Conservation (phyloP, 2,329 filamentous ascomycete species). For the Penicillium occitanis region DNA sequence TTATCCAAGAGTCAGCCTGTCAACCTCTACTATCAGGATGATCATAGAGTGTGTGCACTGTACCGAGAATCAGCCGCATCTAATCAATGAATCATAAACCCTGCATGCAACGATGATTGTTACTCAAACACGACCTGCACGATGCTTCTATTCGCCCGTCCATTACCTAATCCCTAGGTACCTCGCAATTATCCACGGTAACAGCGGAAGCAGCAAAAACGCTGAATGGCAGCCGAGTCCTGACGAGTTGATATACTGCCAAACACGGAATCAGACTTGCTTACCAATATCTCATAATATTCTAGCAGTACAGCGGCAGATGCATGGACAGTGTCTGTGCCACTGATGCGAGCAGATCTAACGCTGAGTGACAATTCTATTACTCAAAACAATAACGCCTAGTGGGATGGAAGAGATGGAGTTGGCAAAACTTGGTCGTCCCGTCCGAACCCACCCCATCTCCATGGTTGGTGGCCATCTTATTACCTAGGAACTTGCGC, state of each 20-base stretch:
- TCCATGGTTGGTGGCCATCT: constrained; percentile 12
- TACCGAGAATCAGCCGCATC: neutral
- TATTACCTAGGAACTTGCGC: constrained; percentile 4
- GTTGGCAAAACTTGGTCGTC: constrained; percentile 16
- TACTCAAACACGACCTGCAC: neutral
- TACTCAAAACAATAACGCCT: constrained; percentile 7
- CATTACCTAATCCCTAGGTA: neutral
- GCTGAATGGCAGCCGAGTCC: neutral
- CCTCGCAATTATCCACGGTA: constrained; percentile 7
- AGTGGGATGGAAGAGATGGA: neutral
- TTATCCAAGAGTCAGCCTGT: neutral
- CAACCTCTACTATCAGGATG: neutral
- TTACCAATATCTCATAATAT: neutral
- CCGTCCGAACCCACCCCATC: constrained; percentile 15
- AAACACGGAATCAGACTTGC: neutral
- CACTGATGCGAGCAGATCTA: neutral
- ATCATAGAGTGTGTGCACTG: neutral
- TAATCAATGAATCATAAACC: neutral
- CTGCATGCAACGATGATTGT: neutral
- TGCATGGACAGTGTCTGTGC: neutral
- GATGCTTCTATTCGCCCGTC: neutral
- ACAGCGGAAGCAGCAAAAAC: constrained; percentile 10
- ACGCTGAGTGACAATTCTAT: constrained; percentile 1
- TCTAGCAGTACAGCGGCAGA: neutral
- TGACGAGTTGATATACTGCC: neutral